A percentile compares a stretch with the other conserved stretches of the same genome.
Evolutionary conservation across 257 asterid species (phyloP).

Genomic region (Euphrasia confusa): DNA sequence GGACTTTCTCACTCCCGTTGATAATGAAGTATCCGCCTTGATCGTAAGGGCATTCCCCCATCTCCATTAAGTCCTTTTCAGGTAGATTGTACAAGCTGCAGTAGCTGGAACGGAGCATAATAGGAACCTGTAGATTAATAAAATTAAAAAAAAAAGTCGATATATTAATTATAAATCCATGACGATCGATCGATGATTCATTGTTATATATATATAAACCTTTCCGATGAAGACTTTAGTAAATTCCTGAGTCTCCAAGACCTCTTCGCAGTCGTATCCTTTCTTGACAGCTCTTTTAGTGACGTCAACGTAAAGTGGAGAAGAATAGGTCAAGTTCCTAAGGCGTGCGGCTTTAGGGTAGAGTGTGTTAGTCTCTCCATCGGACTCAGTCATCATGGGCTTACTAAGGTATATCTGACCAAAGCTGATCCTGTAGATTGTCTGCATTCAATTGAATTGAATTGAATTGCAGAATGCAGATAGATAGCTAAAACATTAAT

Average conservation of each 20-base stretch:
- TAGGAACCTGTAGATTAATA: conserved; percentile 32
- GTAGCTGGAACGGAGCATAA: conserved; percentile 84
- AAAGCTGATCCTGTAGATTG: conserved; percentile 59
- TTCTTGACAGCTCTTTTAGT: conserved; percentile 58
- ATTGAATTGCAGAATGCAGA: not conserved
- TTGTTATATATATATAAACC: conserved; percentile 37
- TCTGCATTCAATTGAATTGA: conserved; percentile 29
- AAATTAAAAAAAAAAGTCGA: too few species aligned
- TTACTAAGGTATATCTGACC: conserved; percentile 88
- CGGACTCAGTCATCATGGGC: conserved; percentile 96
- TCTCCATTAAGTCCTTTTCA: conserved; percentile 83
- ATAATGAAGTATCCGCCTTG: conserved; percentile 90
- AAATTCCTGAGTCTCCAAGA: conserved; percentile 77
- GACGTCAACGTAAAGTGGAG: conserved; percentile 81
- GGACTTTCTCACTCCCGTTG: conserved; percentile 86
- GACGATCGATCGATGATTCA: too few species aligned
- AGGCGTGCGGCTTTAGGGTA: conserved; percentile 91
- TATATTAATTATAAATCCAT: too few species aligned
- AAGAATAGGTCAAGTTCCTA: conserved; percentile 82
- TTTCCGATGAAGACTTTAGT: conserved; percentile 84
- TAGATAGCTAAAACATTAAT: not conserved
- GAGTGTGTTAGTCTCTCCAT: conserved; percentile 85
- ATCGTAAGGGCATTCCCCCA: conserved; percentile 89
- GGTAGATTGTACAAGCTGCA: conserved; percentile 70
- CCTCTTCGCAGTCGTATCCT: conserved; percentile 86